Conservation (phyloP, 768 basidiomycete species). For the Tylopilus subfusipes region DNA sequence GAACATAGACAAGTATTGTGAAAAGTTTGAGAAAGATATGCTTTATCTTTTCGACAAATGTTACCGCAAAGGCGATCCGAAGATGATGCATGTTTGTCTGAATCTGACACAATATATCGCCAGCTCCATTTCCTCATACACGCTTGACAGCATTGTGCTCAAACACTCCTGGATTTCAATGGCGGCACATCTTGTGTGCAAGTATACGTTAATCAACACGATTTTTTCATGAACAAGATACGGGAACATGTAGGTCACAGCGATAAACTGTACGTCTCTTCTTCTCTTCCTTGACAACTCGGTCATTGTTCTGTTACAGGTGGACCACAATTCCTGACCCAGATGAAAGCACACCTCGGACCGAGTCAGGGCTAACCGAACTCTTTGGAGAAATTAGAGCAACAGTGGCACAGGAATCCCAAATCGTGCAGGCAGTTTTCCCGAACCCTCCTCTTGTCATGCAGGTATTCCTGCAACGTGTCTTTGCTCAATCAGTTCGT, state of each 20-base stretch:
- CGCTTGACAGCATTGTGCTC: constrained; percentile 84
- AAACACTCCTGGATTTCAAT: constrained; percentile 95
- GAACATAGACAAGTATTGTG: constrained; percentile 94
- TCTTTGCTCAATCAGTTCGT: constrained; percentile 94
- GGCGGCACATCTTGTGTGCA: constrained; percentile 96
- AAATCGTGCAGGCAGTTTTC: constrained; percentile 98
- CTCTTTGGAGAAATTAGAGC: constrained; percentile 83
- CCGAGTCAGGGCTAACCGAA: constrained; percentile 73
- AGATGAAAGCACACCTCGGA: constrained; percentile 67
- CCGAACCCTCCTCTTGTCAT: constrained; percentile 95
- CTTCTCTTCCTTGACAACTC: neutral
- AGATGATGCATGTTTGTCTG: constrained; percentile 91
- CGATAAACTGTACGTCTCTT: constrained; percentile 53
- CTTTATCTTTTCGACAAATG: constrained; percentile 92
- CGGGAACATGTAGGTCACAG: constrained; percentile 56
- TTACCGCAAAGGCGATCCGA: constrained; percentile 95
- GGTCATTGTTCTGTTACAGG: constrained; percentile 38
- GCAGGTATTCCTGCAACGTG: constrained; percentile 96
- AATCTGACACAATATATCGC: constrained; percentile 14
- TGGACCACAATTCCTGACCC: constrained; percentile 84
- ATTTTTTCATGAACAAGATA: constrained; percentile 96
- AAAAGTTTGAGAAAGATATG: constrained; percentile 99
- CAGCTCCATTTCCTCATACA: constrained; percentile 7
- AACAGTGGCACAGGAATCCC: constrained; percentile 93
- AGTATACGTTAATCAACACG: constrained; percentile 98